phyloP scores from a whole-genome alignment of 2,329 filamentous ascomycete genomes.

The Cytospora mali region DNA sequence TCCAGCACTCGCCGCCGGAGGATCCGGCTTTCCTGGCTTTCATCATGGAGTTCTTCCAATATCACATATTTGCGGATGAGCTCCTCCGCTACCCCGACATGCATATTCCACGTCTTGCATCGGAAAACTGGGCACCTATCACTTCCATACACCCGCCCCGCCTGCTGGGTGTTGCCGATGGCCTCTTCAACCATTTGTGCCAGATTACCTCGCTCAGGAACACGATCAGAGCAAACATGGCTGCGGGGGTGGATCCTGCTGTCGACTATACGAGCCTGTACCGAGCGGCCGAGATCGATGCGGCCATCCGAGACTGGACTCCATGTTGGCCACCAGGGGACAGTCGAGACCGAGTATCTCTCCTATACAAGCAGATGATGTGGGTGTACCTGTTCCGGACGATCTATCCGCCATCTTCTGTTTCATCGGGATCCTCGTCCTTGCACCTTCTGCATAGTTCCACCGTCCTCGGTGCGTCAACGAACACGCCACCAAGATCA shows the following conservation, averaged over 20 bases:
- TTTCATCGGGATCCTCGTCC: conserved; percentile 29
- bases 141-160: conserved; percentile 51
- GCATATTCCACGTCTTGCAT: conserved; percentile 42
- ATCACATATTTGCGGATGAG: conserved; percentile 72
- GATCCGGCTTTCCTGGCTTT: conserved; percentile 67
- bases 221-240: conserved; percentile 69
- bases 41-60: conserved; percentile 81
- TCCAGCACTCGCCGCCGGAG: conserved; percentile 62
- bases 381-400: conserved; percentile 67
- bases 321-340: conserved; percentile 63
- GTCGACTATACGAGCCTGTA: conserved; percentile 75
- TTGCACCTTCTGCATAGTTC: conserved; percentile 28
- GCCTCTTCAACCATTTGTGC: conserved; percentile 76
- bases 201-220: conserved; percentile 79
- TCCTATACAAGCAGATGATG: conserved; percentile 67
- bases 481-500: conserved; percentile 36
- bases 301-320: conserved; percentile 73
- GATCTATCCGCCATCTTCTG: conserved; percentile 55
- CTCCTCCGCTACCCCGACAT: conserved; percentile 54
- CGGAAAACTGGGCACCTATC: conserved; percentile 48
- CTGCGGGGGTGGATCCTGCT: conserved; percentile 62
- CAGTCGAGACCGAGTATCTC: conserved; percentile 56
- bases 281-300: conserved; percentile 75
- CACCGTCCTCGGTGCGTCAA: conserved; percentile 26
- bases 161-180: conserved; percentile 81